Evolutionary conservation across 2,329 filamentous ascomycete genomes (phyloP).

Genomic region (Fusarium redolens): DNA sequence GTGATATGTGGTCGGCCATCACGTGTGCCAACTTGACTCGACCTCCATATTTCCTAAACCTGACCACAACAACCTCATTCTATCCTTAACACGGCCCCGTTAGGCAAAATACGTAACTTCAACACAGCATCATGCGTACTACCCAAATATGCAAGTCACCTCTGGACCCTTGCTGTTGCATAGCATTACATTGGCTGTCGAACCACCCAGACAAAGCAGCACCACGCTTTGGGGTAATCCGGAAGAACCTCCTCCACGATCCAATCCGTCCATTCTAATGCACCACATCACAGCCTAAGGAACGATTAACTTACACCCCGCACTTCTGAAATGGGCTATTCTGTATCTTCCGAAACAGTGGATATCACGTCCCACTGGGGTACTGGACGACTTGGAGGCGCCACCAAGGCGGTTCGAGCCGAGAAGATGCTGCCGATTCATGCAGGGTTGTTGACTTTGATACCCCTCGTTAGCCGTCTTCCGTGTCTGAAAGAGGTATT

Average conservation of each 20-base stretch:
- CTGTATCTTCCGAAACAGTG: conserved; percentile 21
- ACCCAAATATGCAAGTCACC: conserved; percentile 13
- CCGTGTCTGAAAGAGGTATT: conserved; percentile 20
- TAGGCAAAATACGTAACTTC: not conserved
- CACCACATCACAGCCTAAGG: conserved; percentile 1
- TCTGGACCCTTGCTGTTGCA: conserved; percentile 8
- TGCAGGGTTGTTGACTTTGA: conserved; percentile 7
- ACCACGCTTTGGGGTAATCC: conserved; percentile 40
- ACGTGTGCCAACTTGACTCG: conserved; percentile 23
- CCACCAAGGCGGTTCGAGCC: conserved; percentile 39
- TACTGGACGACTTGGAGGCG: conserved; percentile 25
- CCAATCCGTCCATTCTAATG: conserved; percentile 28
- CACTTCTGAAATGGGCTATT: conserved; percentile 27
- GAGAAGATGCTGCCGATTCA: conserved; percentile 21
- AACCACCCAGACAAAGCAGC: conserved; percentile 19
- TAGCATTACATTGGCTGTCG: conserved; percentile 24
- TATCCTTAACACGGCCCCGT: not conserved
- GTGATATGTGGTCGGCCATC: conserved; percentile 11
- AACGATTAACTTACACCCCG: conserved; percentile 24
- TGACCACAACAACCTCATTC: conserved; percentile 9
- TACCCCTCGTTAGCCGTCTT: conserved; percentile 1
- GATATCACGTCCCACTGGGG: conserved; percentile 21
- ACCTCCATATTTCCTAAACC: not conserved
- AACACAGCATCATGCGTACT: conserved; percentile 10
- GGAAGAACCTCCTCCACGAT: conserved; percentile 41